Percentiles rank a stretch among this genome's conserved stretches.
These are phyloP conservation scores for Tilletiopsis washingtonensis DNA, from an alignment of 1,284 basidiomycete genomes.

Conservation along the genomic window DNA sequence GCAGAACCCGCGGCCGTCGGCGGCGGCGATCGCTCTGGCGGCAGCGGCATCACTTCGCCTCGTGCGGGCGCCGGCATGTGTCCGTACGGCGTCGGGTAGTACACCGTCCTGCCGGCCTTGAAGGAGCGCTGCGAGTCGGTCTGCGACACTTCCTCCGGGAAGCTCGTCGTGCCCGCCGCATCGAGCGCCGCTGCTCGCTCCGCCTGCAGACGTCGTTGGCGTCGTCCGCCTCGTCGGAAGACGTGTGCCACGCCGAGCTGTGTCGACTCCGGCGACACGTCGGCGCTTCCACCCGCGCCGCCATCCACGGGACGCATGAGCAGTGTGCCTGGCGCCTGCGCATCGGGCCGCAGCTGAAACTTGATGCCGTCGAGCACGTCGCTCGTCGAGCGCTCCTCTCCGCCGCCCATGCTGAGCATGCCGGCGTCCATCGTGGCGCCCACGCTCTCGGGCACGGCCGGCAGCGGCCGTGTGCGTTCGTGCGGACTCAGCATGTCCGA, in stretches of 20 bases:
- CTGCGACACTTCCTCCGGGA: neutral
- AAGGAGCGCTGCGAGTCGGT: neutral
- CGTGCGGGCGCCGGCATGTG: slow-evolving; percentile 6
- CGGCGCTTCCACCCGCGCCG: neutral
- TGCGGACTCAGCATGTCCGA: neutral
- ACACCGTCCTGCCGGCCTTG: neutral
- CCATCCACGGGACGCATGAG: neutral
- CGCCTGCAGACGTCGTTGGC: too few species aligned
- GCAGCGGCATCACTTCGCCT: neutral
- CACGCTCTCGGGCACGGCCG: slow-evolving; percentile 35
- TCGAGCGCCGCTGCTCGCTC: too few species aligned
- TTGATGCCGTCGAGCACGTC: neutral
- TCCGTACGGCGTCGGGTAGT: slow-evolving; percentile 6
- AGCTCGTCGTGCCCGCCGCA: neutral
- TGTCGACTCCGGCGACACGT: neutral
- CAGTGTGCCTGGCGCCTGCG: neutral
- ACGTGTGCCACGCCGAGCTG: neutral
- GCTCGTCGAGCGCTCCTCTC: slow-evolving; percentile 10
- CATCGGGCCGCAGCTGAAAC: neutral
- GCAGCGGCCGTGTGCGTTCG: slow-evolving; percentile 20
- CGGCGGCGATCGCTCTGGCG: slow-evolving; percentile 4
- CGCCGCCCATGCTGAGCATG: slow-evolving; percentile 8
- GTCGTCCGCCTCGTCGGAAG: too few species aligned
- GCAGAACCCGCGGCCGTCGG: too few species aligned
- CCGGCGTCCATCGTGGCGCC: slow-evolving; percentile 14